A percentile compares a stretch with the other conserved stretches of the same genome.
phyloP scores from a whole-genome alignment of 1,284 basidiomycete species.

The Wallemia hederae region DNA sequence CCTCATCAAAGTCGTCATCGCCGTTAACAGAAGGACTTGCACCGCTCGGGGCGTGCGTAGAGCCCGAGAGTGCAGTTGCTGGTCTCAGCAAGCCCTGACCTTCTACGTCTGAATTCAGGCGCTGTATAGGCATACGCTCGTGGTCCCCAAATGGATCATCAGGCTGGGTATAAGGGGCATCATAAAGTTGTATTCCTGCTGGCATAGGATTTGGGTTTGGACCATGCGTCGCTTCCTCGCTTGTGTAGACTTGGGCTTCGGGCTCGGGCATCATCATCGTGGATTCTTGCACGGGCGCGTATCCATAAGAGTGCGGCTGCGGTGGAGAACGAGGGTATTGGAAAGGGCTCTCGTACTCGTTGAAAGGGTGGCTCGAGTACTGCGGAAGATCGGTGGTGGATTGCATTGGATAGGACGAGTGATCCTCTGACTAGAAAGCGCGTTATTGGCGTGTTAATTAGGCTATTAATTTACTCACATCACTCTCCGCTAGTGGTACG shows the following conservation, averaged over 20 bases:
- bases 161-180: neutral
- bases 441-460: neutral
- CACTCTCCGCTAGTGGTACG: neutral
- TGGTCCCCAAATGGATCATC: neutral
- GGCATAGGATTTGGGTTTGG: neutral
- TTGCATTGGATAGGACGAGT: neutral
- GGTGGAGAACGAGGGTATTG: neutral
- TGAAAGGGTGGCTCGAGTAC: neutral
- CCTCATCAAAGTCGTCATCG: neutral
- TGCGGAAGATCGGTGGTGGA: neutral
- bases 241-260: neutral
- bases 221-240: neutral
- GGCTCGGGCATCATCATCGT: neutral
- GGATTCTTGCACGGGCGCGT: neutral
- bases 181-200: neutral
- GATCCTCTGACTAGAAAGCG: neutral
- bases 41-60: neutral
- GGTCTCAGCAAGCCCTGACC: neutral
- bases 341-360: neutral
- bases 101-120: neutral
- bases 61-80: neutral
- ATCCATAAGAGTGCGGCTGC: neutral
- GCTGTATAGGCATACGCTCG: neutral
- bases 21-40: neutral
- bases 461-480: neutral